A percentile compares a stretch with the other conserved stretches of the same genome.
Conservation (phyloP, 1,139 yeast genomes). For the Saccharomyces hybrid region DNA sequence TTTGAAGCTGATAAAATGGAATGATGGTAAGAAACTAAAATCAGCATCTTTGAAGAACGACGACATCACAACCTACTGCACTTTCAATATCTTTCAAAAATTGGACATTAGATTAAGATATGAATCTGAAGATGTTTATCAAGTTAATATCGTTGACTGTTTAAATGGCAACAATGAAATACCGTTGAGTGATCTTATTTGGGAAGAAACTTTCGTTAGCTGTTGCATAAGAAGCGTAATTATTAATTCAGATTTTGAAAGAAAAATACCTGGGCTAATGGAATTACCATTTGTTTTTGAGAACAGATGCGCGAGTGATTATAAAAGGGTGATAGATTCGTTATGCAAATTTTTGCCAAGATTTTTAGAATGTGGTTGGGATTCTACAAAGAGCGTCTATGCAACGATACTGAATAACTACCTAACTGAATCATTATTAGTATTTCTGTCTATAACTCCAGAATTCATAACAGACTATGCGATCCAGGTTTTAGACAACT, state of each 20-base stretch:
- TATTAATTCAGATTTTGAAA: slow-evolving; percentile 56
- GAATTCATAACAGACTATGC: slow-evolving; percentile 53
- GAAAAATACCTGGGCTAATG: slow-evolving; percentile 49
- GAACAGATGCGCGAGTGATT: slow-evolving; percentile 32
- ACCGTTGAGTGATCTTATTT: slow-evolving; percentile 36
- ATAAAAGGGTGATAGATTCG: slow-evolving; percentile 49
- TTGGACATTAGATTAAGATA: slow-evolving; percentile 65
- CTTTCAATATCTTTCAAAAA: slow-evolving; percentile 56
- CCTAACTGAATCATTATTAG: slow-evolving; percentile 66
- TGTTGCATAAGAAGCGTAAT: slow-evolving; percentile 63
- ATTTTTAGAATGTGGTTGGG: slow-evolving; percentile 59
- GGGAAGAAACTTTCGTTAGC: slow-evolving; percentile 78
- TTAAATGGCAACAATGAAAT: slow-evolving; percentile 6
- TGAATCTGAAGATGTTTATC: slow-evolving; percentile 43
- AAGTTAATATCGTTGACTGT: slow-evolving; percentile 34
- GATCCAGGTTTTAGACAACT: slow-evolving; percentile 41
- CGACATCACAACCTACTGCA: slow-evolving; percentile 51
- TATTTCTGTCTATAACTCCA: slow-evolving; percentile 51
- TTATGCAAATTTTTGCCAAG: slow-evolving; percentile 57
- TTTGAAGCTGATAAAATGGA: slow-evolving; percentile 52
- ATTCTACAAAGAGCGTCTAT: slow-evolving; percentile 48
- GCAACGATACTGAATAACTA: slow-evolving; percentile 61
- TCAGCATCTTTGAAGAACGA: slow-evolving; percentile 6
- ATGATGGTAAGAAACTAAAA: slow-evolving; percentile 21
- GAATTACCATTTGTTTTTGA: slow-evolving; percentile 37